Evolutionary conservation across 805 yeast species (phyloP).

Genomic region (Cyberlindnera mrakii): DNA sequence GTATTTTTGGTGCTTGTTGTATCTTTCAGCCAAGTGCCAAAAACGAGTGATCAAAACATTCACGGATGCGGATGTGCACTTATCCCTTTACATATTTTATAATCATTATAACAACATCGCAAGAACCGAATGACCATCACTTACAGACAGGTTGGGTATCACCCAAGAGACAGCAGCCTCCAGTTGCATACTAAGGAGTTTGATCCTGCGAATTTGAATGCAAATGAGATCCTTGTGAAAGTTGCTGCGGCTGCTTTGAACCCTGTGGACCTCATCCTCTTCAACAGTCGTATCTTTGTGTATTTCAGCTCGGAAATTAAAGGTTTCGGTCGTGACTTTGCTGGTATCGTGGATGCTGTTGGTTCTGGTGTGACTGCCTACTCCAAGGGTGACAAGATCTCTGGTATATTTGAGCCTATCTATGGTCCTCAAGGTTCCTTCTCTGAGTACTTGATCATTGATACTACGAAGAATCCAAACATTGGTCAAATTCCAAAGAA

Average conservation of each 20-base stretch:
- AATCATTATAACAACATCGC: too few species aligned
- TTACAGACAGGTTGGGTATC: slow-evolving; percentile 14
- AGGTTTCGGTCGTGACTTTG: slow-evolving; percentile 45
- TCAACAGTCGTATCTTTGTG: slow-evolving; percentile 24
- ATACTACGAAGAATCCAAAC: slow-evolving; percentile 27
- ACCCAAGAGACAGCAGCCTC: slow-evolving; percentile 8
- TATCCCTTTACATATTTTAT: too few species aligned
- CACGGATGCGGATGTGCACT: too few species aligned
- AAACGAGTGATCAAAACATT: too few species aligned
- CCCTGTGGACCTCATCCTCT: slow-evolving; percentile 52
- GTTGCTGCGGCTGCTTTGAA: slow-evolving; percentile 46
- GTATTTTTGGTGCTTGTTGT: not conserved
- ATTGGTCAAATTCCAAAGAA: slow-evolving; percentile 36
- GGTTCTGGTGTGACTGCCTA: slow-evolving; percentile 35
- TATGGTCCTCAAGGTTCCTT: slow-evolving; percentile 34
- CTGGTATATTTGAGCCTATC: slow-evolving; percentile 30
- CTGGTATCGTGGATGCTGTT: slow-evolving; percentile 48
- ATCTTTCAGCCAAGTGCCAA: too few species aligned
- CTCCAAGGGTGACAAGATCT: slow-evolving; percentile 50
- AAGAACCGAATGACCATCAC: not conserved
- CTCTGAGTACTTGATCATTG: slow-evolving; percentile 40
- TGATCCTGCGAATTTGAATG: slow-evolving; percentile 20
- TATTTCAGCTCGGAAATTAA: slow-evolving; percentile 19
- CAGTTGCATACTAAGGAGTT: slow-evolving; percentile 1
- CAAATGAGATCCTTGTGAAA: slow-evolving; percentile 39